A percentile compares a stretch with the other conserved stretches of the same genome.
These are phyloP conservation scores for Fraxinus paxiana DNA, from an alignment of 305 asterid genomes.

Conservation along the genomic window DNA sequence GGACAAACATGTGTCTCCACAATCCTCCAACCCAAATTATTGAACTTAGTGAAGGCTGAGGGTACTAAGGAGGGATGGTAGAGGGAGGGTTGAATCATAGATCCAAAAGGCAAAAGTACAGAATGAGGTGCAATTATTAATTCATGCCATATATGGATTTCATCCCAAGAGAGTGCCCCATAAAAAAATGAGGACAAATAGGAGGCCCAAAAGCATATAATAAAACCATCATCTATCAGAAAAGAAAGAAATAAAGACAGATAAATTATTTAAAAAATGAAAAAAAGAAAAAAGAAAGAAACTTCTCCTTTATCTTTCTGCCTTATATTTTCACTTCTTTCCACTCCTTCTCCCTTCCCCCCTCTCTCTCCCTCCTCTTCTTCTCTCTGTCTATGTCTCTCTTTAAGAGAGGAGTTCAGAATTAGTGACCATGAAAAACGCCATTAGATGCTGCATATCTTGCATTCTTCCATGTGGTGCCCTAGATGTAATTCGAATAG, in stretches of 20 bases:
- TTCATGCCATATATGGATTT: slow-evolving; percentile 40
- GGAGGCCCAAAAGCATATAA: slow-evolving; percentile 34
- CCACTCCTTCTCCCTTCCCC: not conserved
- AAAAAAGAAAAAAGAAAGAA: slow-evolving; percentile 15
- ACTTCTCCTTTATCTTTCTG: slow-evolving; percentile 19
- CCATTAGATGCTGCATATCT: slow-evolving; percentile 88
- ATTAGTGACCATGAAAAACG: slow-evolving; percentile 47
- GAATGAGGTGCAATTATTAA: slow-evolving; percentile 45
- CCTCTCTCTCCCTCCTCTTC: not conserved
- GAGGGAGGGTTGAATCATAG: slow-evolving; percentile 45
- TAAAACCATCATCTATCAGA: slow-evolving; percentile 28
- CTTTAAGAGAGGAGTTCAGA: slow-evolving; percentile 21
- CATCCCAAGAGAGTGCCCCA: slow-evolving; percentile 20
- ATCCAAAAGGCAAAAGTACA: slow-evolving; percentile 65
- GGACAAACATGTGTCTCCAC: slow-evolving; percentile 57
- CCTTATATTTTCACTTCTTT: slow-evolving; percentile 21
- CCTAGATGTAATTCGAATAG: slow-evolving; percentile 85
- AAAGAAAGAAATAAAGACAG: not conserved
- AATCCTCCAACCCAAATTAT: slow-evolving; percentile 55
- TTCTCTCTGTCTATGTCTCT: slow-evolving; percentile 19
- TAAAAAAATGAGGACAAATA: not conserved
- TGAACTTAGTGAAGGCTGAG: slow-evolving; percentile 35
- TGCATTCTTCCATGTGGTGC: slow-evolving; percentile 96
- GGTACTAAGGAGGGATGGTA: slow-evolving; percentile 27
- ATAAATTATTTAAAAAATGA: not conserved